A percentile compares a stretch with the other conserved stretches of the same genome.
Evolutionary conservation across 345 rosid species (phyloP).

Genomic region (Pseudoturritis turrita): DNA sequence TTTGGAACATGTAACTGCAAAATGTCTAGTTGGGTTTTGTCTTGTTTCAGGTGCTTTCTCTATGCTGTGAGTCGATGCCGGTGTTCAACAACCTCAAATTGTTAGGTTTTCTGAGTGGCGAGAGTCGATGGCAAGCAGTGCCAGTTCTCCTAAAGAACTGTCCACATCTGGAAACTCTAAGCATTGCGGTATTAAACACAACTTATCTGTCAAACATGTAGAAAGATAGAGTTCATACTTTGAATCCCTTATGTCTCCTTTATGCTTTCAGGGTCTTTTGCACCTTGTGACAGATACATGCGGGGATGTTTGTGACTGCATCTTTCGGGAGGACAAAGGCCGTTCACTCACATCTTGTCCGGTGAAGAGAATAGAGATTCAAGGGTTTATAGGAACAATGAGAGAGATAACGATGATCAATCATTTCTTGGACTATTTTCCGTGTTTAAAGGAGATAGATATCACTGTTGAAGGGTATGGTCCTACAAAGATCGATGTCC

Average conservation of each 20-base stretch:
- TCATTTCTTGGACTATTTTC: background rate
- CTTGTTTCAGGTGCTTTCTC: background rate
- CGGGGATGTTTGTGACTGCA: conserved; percentile 7
- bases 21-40: background rate
- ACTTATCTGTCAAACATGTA: background rate
- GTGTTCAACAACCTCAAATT: background rate
- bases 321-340: background rate
- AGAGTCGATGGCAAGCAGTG: background rate
- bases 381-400: background rate
- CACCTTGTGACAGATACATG: background rate
- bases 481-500: background rate
- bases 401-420: background rate
- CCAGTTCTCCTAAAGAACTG: background rate
- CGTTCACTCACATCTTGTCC: background rate
- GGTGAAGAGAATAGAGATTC: background rate
- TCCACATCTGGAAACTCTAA: background rate
- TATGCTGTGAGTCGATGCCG: background rate
- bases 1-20: background rate
- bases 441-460: background rate
- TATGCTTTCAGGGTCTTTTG: background rate
- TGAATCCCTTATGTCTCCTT: background rate
- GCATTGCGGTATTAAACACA: background rate
- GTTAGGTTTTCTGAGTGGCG: background rate
- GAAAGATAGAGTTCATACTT: background rate
- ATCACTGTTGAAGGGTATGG: background rate